Conservation (phyloP, 2,329 filamentous ascomycete species). For the Botrytis squamosa region DNA sequence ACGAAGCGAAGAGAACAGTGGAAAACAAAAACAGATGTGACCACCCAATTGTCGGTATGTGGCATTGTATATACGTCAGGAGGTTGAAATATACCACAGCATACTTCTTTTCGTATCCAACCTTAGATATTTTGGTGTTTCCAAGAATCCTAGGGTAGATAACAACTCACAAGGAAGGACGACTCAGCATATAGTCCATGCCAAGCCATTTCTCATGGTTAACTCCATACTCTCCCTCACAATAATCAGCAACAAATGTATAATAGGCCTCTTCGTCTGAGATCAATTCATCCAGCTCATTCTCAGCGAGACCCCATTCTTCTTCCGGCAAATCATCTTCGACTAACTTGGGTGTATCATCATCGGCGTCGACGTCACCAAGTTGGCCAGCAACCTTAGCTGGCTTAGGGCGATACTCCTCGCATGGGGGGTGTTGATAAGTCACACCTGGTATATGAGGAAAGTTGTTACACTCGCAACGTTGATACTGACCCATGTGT, state of each 20-base stretch:
- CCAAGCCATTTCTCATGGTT: conserved; percentile 6
- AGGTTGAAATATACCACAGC: background rate
- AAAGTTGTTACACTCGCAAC: background rate
- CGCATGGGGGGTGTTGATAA: background rate
- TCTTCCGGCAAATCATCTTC: conserved; percentile 3
- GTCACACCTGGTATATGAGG: background rate
- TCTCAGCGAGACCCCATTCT: background rate
- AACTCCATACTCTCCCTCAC: background rate
- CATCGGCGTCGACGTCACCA: background rate
- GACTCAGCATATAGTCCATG: background rate
- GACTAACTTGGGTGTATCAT: background rate
- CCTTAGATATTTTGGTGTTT: background rate
- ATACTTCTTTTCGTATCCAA: background rate
- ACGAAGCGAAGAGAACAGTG: background rate
- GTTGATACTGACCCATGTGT: conserved; percentile 3
- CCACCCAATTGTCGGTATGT: background rate
- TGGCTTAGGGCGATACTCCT: background rate
- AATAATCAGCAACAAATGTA: background rate
- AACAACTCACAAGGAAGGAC: background rate
- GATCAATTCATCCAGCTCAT: background rate
- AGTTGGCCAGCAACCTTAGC: no score
- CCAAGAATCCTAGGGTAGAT: background rate
- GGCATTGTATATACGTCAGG: background rate
- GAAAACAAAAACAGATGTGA: background rate
- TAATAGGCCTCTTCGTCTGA: background rate